These are phyloP conservation scores for Podaxis mareebaensis DNA, from an alignment of 768 basidiomycete species.

Conservation along the genomic window DNA sequence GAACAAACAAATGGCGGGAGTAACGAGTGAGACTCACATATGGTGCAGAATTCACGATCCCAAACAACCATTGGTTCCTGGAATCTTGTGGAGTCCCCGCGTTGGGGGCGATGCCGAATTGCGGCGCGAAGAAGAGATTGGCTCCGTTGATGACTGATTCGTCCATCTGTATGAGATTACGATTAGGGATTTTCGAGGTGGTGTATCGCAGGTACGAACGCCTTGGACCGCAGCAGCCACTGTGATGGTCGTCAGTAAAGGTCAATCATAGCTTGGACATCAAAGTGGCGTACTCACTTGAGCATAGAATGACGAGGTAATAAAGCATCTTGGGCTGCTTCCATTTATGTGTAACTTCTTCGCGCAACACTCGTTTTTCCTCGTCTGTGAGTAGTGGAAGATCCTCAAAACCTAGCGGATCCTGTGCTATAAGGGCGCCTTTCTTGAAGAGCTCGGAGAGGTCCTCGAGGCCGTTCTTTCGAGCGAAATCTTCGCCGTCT, in stretches of 20 bases:
- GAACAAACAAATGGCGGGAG: background rate
- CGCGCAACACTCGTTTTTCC: conserved; percentile 39
- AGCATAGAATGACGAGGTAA: conserved; percentile 47
- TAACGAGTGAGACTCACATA: conserved; percentile 14
- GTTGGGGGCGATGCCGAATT: conserved; percentile 45
- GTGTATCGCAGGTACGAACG: background rate
- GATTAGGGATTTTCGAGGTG: background rate
- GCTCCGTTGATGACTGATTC: conserved; percentile 67
- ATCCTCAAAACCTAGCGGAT: conserved; percentile 49
- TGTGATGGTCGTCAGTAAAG: conserved; percentile 33
- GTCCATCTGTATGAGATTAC: conserved; percentile 49
- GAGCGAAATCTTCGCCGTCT: conserved; percentile 62
- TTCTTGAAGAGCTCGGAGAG: conserved; percentile 54
- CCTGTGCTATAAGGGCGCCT: conserved; percentile 75
- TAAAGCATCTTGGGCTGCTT: conserved; percentile 44
- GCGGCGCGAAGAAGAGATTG: conserved; percentile 57
- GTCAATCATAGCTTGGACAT: background rate
- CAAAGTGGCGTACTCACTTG: conserved; percentile 20
- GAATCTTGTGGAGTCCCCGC: conserved; percentile 34
- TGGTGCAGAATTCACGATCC: conserved; percentile 68
- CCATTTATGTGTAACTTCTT: conserved; percentile 54
- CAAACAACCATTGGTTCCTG: conserved; percentile 70
- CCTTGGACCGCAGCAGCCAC: conserved; percentile 79
- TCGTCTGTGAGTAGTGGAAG: conserved; percentile 37
- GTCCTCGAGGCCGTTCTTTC: conserved; percentile 45